Base-by-base conservation (phyloP, 2,329 filamentous ascomycete genomes). In the Annulohypoxylon truncatum region DNA sequence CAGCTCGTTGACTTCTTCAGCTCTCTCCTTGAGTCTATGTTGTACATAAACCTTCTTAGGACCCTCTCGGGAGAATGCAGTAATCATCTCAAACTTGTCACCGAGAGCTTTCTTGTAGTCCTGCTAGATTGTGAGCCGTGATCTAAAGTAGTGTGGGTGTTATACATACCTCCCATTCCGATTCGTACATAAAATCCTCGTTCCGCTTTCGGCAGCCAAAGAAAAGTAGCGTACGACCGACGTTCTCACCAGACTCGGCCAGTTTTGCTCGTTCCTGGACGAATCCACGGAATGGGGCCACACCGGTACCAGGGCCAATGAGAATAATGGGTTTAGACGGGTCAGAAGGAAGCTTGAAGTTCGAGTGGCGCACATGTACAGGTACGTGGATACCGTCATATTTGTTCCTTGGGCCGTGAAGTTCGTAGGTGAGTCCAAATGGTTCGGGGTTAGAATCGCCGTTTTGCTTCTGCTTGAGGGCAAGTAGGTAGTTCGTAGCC, bases 321-420 rank as follows among this genome's bases (percentile, higher is more conserved):
- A 97, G 94, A 79, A 99, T 97, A 73, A 99, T 84, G 28, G 96
- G 96, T 82, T 96, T 97, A 51, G 91, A 89, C 3, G 96, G 94
- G 75, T 99, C 94, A 13, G 96, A 97, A 7, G 96, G 96, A 28
- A 99, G 88, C 84, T 98, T 98, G 88, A 99, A 99, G 84, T 98
- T 99, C 70, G 96, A 98, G 82, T 97, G 95, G 70, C 96, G 93
- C 64, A 99, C 90, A 77, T 99, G 96, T 12, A 99, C 93, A 2
- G 96, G 96, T 22, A 98, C 91, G 76, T 96, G 94, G 66, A 97
- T 90, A 66, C 95, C 95, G 75, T 97, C 93, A 80, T 98, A 99
- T 82, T 97, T 98, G 86, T 97, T 97, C 75, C 96, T 89, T 13
- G 96, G 96, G 10, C 96, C 96, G 51, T 82, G 90, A 72, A 98